phyloP scores from a whole-genome alignment of 2,329 filamentous ascomycete species.

The Cladosporium sp. region DNA sequence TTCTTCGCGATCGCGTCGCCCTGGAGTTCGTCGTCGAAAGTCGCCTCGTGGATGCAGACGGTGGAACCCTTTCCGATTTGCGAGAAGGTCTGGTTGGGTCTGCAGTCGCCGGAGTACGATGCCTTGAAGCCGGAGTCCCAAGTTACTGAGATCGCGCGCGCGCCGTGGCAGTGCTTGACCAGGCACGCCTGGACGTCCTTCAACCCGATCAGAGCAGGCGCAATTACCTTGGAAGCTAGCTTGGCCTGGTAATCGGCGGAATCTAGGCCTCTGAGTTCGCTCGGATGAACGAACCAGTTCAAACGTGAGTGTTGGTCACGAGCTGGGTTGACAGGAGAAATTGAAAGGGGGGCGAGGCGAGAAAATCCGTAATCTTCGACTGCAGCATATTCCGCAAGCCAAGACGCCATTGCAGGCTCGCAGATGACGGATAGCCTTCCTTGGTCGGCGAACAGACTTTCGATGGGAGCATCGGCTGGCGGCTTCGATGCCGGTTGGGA shows the following conservation, averaged over 20 bases:
- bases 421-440: constrained; percentile 58
- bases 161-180: constrained; percentile 73
- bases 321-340: constrained; percentile 26
- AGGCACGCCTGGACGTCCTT: constrained; percentile 56
- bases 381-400: constrained; percentile 71
- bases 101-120: constrained; percentile 90
- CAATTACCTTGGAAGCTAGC: constrained; percentile 17
- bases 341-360: constrained; percentile 47
- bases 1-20: constrained; percentile 80
- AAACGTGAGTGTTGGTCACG: constrained; percentile 23
- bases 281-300: constrained; percentile 28
- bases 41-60: constrained; percentile 89
- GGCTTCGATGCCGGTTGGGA: constrained; percentile 23
- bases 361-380: constrained; percentile 71
- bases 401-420: constrained; percentile 63
- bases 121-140: constrained; percentile 77
- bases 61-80: constrained; percentile 67
- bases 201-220: constrained; percentile 53
- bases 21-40: constrained; percentile 79
- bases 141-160: constrained; percentile 70
- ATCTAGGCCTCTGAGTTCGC: constrained; percentile 18
- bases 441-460: background rate
- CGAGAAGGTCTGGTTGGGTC: constrained; percentile 66
- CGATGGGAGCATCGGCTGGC: constrained; percentile 11
- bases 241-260: constrained; percentile 21